A percentile compares a stretch with the other conserved stretches of the same genome.
These are phyloP conservation scores for Craterostigma plantagineum DNA, from an alignment of 257 asterid species.

Conservation along the genomic window DNA sequence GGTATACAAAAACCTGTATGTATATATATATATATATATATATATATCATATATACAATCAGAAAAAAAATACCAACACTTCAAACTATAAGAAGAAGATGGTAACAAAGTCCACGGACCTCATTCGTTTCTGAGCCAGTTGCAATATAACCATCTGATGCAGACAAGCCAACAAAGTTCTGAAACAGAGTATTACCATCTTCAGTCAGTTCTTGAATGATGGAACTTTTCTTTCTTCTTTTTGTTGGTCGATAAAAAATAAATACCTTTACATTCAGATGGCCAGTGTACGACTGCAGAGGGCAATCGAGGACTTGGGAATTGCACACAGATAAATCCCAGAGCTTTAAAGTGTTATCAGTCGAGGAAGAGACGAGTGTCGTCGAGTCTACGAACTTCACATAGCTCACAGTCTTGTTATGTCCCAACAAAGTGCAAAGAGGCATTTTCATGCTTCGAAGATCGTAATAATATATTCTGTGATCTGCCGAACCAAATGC, in stretches of 20 bases:
- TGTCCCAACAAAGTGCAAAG: slow-evolving; percentile 82
- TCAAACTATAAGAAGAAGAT: slow-evolving; percentile 1
- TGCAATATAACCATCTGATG: slow-evolving; percentile 82
- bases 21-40: too few relatives aligned
- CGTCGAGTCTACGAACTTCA: slow-evolving; percentile 72
- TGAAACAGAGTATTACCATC: slow-evolving; percentile 27
- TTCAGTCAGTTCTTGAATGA: too few relatives aligned
- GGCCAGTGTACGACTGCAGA: slow-evolving; percentile 89
- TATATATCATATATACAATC: too few relatives aligned
- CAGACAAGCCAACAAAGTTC: slow-evolving; percentile 97
- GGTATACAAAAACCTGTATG: slow-evolving; percentile 67
- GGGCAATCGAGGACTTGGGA: slow-evolving; percentile 77
- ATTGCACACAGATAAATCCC: slow-evolving; percentile 77
- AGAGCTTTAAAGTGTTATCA: slow-evolving; percentile 82
- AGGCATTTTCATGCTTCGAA: slow-evolving; percentile 79
- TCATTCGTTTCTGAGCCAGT: slow-evolving; percentile 96
- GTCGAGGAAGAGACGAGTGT: slow-evolving; percentile 93
- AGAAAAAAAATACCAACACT: not conserved
- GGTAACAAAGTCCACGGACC: slow-evolving; percentile 26
- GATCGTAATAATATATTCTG: slow-evolving; percentile 77
- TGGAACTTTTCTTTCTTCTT: too few relatives aligned
- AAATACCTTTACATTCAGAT: slow-evolving; percentile 86
- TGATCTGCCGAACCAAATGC: slow-evolving; percentile 99
- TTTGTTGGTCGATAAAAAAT: too few relatives aligned
- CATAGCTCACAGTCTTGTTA: slow-evolving; percentile 86